Conservation (phyloP, 495 filamentous ascomycete genomes). For the Pyrenula massariospora region DNA sequence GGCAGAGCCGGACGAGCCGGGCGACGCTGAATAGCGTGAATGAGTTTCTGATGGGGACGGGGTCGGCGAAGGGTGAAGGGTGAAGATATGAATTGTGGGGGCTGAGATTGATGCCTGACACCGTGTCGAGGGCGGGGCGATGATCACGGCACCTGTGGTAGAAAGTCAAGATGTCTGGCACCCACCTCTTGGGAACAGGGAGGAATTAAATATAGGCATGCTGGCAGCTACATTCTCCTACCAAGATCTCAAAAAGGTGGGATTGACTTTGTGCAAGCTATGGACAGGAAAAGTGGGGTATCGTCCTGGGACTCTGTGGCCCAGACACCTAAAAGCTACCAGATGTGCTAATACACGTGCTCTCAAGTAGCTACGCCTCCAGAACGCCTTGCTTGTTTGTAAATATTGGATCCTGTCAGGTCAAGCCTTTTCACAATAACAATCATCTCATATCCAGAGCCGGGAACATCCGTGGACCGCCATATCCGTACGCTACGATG, state of each 20-base stretch:
- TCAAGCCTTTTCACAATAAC: background rate
- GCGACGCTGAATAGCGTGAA: constrained; percentile 79
- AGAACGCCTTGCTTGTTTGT: background rate
- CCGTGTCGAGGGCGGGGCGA: no score
- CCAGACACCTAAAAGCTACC: background rate
- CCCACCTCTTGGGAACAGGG: no score
- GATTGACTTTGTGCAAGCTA: no score
- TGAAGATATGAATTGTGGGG: no score
- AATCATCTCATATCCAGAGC: constrained; percentile 29
- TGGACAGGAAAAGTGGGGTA: background rate
- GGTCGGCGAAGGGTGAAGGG: no score
- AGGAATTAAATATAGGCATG: no score
- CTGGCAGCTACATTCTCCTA: no score
- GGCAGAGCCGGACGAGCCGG: constrained; percentile 63
- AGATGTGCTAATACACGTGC: background rate
- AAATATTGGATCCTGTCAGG: background rate
- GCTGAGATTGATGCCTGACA: no score
- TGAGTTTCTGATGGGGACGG: constrained; percentile 76
- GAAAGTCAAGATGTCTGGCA: no score
- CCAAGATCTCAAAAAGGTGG: no score
- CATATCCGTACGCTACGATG: constrained; percentile 67
- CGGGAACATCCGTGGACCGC: constrained; percentile 72
- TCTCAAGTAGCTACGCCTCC: no score
- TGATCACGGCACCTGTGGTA: no score
- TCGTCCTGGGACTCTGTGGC: background rate